Percentiles rank a stretch among this genome's conserved stretches.
These are phyloP conservation scores for Trypanosoma cruzi DNA, from an alignment of 208 protist species.

Conservation along the genomic window DNA sequence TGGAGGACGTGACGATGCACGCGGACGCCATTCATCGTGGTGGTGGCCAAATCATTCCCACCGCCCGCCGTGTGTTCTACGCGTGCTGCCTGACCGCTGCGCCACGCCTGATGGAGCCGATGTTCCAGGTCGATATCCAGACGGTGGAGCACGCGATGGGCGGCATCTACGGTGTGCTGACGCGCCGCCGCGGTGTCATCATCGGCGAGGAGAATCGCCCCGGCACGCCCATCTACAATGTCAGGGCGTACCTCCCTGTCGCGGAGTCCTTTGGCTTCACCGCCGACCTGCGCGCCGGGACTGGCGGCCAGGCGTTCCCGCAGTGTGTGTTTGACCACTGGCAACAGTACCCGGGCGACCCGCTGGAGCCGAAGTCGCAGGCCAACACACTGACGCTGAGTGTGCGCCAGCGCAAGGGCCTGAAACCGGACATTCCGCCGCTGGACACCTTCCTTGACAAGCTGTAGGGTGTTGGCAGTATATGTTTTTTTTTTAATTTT, in stretches of 20 bases:
- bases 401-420: constrained; percentile 97
- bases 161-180: constrained; percentile 97
- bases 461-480: constrained; percentile 66
- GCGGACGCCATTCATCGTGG: constrained; percentile 99
- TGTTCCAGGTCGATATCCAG: constrained; percentile 98
- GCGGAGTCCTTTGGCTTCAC: constrained; percentile 98
- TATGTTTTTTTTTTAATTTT: constrained; percentile 2
- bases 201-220: constrained; percentile 95
- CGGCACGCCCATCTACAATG: constrained; percentile 96
- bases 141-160: constrained; percentile 95
- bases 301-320: constrained; percentile 94
- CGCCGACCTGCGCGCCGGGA: constrained; percentile 95
- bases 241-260: constrained; percentile 99
- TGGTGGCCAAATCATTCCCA: constrained; percentile 98
- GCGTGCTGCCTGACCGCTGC: constrained; percentile 92
- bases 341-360: constrained; percentile 89
- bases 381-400: constrained; percentile 71
- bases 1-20: constrained; percentile 98
- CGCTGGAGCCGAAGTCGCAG: constrained; percentile 69
- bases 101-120: constrained; percentile 97
- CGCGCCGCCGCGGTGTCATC: constrained; percentile 96
- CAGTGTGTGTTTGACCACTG: constrained; percentile 99
- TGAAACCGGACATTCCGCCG: constrained; percentile 93
- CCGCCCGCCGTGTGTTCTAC: constrained; percentile 95
- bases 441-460: constrained; percentile 96